phyloP scores from a whole-genome alignment of 78 protist genomes.

The Speleostelium caveatum region DNA sequence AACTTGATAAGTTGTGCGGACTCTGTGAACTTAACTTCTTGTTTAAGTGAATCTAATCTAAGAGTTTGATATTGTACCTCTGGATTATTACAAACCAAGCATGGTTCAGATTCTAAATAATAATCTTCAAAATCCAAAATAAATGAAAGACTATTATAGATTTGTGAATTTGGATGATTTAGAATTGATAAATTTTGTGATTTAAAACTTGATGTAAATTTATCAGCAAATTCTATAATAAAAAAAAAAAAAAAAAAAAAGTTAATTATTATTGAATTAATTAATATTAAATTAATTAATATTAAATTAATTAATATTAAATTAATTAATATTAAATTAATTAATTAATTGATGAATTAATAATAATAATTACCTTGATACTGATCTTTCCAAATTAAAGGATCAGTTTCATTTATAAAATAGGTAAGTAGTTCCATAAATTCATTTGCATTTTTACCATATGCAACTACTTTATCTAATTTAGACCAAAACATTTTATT shows the following conservation, averaged over 20 bases:
- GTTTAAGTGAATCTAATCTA: conserved; percentile 60
- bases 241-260: neutral
- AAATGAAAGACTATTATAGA: conserved; percentile 61
- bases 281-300: neutral
- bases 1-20: conserved; percentile 50
- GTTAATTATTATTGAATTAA: neutral
- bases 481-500: conserved; percentile 55
- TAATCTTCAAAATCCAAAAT: conserved; percentile 86
- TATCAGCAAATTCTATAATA: conserved; percentile 39
- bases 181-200: conserved; percentile 31
- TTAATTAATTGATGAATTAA: too few relatives aligned
- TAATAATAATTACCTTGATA: conserved; percentile 23
- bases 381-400: conserved; percentile 49
- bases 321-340: too few relatives aligned
- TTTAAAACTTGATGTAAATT: conserved; percentile 15
- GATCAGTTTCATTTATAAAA: conserved; percentile 43
- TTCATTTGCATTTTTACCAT: conserved; percentile 78
- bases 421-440: conserved; percentile 73
- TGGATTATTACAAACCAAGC: conserved; percentile 76
- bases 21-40: conserved; percentile 88
- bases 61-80: conserved; percentile 63
- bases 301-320: neutral
- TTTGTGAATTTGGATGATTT: conserved; percentile 86
- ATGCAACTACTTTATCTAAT: conserved; percentile 25
- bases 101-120: conserved; percentile 87